phyloP scores from a whole-genome alignment of 768 basidiomycete genomes.

The Rhodotorula kratochvilovae region DNA sequence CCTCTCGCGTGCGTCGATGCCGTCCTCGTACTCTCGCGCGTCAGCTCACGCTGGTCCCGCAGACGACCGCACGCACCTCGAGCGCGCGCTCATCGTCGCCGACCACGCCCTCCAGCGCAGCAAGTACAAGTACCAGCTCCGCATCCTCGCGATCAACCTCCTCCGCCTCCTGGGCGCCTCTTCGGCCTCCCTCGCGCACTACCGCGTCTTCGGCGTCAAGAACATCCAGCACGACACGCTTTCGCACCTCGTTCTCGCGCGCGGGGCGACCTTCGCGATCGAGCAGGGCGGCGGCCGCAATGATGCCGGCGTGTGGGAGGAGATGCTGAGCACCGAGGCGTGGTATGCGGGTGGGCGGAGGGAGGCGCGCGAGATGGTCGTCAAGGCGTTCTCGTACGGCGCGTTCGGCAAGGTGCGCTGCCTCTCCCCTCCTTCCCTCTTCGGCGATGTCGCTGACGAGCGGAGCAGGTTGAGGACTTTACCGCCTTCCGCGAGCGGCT shows the following conservation, averaged over 20 bases:
- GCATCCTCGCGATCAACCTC: slow-evolving; percentile 70
- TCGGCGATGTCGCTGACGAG: background rate
- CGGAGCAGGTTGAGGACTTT: slow-evolving; percentile 70
- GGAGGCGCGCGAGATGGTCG: slow-evolving; percentile 31
- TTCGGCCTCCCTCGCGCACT: slow-evolving; percentile 69
- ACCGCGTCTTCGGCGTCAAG: slow-evolving; percentile 69
- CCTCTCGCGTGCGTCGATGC: slow-evolving; percentile 33
- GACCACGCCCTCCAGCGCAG: slow-evolving; percentile 70
- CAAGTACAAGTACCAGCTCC: slow-evolving; percentile 72
- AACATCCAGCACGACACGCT: slow-evolving; percentile 85
- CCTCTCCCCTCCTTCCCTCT: background rate
- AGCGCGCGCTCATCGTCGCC: slow-evolving; percentile 61
- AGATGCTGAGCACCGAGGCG: slow-evolving; percentile 43
- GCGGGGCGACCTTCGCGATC: slow-evolving; percentile 72
- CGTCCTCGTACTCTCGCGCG: background rate
- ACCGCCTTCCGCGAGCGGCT: slow-evolving; percentile 72
- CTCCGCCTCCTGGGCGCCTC: slow-evolving; percentile 77
- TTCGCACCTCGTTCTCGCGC: slow-evolving; percentile 72
- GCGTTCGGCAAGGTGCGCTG: slow-evolving; percentile 67
- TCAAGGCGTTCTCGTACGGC: slow-evolving; percentile 17
- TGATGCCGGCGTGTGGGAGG: slow-evolving; percentile 72
- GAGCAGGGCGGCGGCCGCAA: slow-evolving; percentile 67
- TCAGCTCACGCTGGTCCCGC: slow-evolving; percentile 22
- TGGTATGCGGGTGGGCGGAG: slow-evolving; percentile 13
- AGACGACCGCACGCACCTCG: slow-evolving; percentile 58